phyloP scores from a whole-genome alignment of 2,329 filamentous ascomycete species.

The Trichoderma pleuroti region DNA sequence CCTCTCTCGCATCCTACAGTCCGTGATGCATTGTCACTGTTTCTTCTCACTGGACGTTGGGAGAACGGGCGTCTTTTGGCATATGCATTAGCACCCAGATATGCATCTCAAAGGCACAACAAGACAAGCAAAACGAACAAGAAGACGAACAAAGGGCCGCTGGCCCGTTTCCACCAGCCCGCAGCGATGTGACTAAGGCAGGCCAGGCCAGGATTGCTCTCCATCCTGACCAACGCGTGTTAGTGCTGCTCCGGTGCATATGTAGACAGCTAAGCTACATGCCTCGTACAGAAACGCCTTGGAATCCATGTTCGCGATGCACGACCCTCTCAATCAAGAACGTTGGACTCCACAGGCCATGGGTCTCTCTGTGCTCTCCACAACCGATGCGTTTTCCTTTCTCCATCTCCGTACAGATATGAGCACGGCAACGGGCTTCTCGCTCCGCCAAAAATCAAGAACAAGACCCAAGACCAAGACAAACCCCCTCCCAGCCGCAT shows the following conservation, averaged over 20 bases:
- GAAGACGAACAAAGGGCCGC: background rate
- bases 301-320: slow-evolving; percentile 7
- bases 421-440: background rate
- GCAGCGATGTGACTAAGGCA: background rate
- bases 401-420: background rate
- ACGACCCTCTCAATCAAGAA: slow-evolving; percentile 15
- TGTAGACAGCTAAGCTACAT: background rate
- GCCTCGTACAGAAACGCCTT: background rate
- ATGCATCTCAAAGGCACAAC: background rate
- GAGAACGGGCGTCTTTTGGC: background rate
- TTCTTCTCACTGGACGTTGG: background rate
- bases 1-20: background rate
- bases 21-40: background rate
- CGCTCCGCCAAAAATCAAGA: background rate
- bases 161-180: background rate
- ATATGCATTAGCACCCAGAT: slow-evolving; percentile 11
- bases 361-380: background rate
- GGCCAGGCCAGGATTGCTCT: background rate
- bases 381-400: background rate
- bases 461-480: background rate
- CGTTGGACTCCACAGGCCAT: slow-evolving; percentile 1
- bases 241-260: background rate
- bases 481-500: background rate
- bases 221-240: background rate
- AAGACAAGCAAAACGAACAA: background rate